phyloP scores from a whole-genome alignment of 2,329 filamentous ascomycete genomes.

The Cladobotryum protrusum region DNA sequence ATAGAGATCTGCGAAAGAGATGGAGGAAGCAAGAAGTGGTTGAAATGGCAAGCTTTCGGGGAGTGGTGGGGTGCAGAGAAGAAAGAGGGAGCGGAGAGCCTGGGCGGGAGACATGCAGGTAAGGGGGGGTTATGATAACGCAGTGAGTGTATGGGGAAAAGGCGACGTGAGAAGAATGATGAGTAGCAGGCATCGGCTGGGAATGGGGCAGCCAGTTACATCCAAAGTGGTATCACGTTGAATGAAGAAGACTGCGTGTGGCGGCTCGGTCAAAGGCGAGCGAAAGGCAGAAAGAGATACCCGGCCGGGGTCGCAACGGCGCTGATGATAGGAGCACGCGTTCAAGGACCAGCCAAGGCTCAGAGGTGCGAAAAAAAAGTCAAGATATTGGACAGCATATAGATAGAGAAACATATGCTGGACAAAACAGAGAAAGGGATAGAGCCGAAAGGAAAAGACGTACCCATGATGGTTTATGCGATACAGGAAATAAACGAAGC shows the following conservation, averaged over 20 bases:
- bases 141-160: constrained; percentile 27
- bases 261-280: background rate
- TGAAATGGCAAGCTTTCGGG: constrained; percentile 27
- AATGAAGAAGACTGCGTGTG: constrained; percentile 15
- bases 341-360: too few species aligned
- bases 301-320: background rate
- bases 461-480: constrained; percentile 21
- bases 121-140: constrained; percentile 33
- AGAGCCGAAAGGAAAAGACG: constrained; percentile 3
- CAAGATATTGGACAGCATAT: too few species aligned
- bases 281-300: background rate
- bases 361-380: too few species aligned
- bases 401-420: too few species aligned
- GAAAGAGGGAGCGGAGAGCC: constrained; percentile 36
- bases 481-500: constrained; percentile 14
- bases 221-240: constrained; percentile 31
- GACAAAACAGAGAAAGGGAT: background rate
- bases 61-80: constrained; percentile 31
- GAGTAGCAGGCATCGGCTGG: constrained; percentile 22
- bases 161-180: constrained; percentile 26
- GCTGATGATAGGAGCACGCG: background rate
- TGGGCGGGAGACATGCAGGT: constrained; percentile 41
- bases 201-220: constrained; percentile 28
- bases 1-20: constrained; percentile 19
- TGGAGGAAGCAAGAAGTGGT: constrained; percentile 20